Evolutionary conservation across 2,329 filamentous ascomycete species (phyloP).

Genomic region (Fusarium proliferatum): DNA sequence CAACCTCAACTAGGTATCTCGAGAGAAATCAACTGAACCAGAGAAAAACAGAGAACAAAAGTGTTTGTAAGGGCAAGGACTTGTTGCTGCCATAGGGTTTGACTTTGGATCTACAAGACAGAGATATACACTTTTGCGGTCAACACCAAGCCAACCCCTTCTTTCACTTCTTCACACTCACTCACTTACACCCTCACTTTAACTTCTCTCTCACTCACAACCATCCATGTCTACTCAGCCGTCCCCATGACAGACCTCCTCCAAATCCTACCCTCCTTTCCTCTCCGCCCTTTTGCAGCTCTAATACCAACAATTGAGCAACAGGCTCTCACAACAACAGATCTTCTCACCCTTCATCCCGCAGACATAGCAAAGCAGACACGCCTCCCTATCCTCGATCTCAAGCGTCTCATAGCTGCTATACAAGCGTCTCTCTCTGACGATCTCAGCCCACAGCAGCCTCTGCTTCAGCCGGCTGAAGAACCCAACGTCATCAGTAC

Average conservation of each 20-base stretch:
- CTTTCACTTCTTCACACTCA: slow-evolving; percentile 7
- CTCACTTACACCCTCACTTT: slow-evolving; percentile 26
- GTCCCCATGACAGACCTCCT: slow-evolving; percentile 83
- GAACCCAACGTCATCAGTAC: slow-evolving; percentile 72
- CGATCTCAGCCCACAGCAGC: slow-evolving; percentile 58
- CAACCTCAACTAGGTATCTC: slow-evolving; percentile 1
- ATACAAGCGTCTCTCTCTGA: slow-evolving; percentile 74
- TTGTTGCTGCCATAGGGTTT: background rate
- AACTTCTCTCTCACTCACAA: background rate
- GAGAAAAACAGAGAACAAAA: background rate
- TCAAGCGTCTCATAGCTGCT: slow-evolving; percentile 77
- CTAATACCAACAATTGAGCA: slow-evolving; percentile 84
- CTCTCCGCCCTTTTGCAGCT: slow-evolving; percentile 74
- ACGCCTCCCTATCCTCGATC: slow-evolving; percentile 81
- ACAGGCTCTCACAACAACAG: slow-evolving; percentile 79
- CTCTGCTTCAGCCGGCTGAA: slow-evolving; percentile 32
- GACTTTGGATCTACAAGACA: too few species aligned
- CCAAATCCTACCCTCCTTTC: slow-evolving; percentile 83
- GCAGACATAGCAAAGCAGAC: slow-evolving; percentile 88
- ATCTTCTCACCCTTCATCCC: slow-evolving; percentile 86
- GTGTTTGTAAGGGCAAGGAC: background rate
- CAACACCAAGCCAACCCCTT: background rate
- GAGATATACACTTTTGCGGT: background rate
- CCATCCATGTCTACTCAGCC: slow-evolving; percentile 25
- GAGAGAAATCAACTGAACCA: slow-evolving; percentile 6